Conservation (phyloP, 2,329 filamentous ascomycete species). For the Chaetomiaceae sp. region DNA sequence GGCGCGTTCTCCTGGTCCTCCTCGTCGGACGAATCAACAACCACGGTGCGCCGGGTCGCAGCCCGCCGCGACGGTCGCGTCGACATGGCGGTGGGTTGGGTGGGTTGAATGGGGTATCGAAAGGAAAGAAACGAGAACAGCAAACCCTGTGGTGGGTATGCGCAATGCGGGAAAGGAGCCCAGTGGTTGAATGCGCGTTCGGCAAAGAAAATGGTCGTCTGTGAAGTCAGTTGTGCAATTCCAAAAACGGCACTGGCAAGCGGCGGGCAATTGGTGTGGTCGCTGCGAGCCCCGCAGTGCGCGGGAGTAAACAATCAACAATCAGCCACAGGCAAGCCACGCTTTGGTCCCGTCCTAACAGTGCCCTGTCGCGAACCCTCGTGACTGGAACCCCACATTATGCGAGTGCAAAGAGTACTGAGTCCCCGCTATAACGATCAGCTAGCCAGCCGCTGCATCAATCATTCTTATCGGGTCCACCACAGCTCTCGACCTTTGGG, state of each 20-base stretch:
- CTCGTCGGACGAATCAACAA: slow-evolving; percentile 71
- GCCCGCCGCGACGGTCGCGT: slow-evolving; percentile 40
- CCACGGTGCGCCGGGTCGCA: slow-evolving; percentile 60
- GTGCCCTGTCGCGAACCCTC: neutral
- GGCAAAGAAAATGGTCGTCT: neutral
- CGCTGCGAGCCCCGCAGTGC: slow-evolving; percentile 14
- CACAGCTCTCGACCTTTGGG: neutral
- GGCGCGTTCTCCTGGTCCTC: slow-evolving; percentile 58
- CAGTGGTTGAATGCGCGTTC: neutral
- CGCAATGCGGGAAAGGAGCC: neutral
- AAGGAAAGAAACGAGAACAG: slow-evolving; percentile 8
- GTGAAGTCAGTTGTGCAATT: neutral
- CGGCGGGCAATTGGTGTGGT: slow-evolving; percentile 2
- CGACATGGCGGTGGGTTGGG: slow-evolving; percentile 28
- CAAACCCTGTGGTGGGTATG: neutral
- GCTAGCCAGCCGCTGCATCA: slow-evolving; percentile 10
- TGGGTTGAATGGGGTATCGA: slow-evolving; percentile 2
- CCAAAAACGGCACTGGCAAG: slow-evolving; percentile 6
- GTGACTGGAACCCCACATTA: neutral
- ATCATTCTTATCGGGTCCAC: slow-evolving; percentile 7
- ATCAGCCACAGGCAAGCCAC: slow-evolving; percentile 15
- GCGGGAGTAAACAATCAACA: slow-evolving; percentile 24
- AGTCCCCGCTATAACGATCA: neutral
- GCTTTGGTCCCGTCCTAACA: neutral
- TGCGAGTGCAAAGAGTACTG: neutral